Evolutionary conservation across 306 rosid genomes (phyloP).

Genomic region (Rosa persica): DNA sequence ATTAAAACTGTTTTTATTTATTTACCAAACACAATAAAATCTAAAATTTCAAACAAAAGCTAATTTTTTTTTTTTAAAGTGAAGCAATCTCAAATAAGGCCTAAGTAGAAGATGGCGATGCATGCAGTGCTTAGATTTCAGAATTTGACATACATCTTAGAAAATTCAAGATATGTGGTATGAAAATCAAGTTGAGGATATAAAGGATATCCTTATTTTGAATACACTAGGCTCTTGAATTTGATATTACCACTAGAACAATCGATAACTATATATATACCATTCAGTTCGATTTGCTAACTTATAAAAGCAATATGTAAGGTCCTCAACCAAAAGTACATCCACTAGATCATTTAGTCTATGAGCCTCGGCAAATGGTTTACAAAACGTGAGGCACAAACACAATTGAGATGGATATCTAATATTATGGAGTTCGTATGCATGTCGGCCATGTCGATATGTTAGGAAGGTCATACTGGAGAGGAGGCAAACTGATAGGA

Average conservation of each 20-base stretch:
- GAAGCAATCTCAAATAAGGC: too few species aligned
- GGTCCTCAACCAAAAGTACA: background rate
- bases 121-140: background rate
- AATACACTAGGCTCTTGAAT: background rate
- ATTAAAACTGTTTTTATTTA: too few species aligned
- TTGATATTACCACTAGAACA: background rate
- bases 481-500: background rate
- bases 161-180: background rate
- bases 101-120: background rate
- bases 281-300: background rate
- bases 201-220: background rate
- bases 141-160: background rate
- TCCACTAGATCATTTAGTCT: background rate
- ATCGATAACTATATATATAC: background rate
- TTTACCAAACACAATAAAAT: too few species aligned
- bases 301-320: background rate
- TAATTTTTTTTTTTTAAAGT: too few species aligned
- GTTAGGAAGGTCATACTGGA: background rate
- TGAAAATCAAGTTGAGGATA: background rate
- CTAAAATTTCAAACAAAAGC: too few species aligned
- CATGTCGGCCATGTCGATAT: background rate
- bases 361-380: background rate
- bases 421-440: background rate
- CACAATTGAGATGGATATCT: background rate
- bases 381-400: constrained; percentile 4